These are phyloP conservation scores for Cyathus olla DNA, from an alignment of 1,284 basidiomycete genomes.

Conservation along the genomic window DNA sequence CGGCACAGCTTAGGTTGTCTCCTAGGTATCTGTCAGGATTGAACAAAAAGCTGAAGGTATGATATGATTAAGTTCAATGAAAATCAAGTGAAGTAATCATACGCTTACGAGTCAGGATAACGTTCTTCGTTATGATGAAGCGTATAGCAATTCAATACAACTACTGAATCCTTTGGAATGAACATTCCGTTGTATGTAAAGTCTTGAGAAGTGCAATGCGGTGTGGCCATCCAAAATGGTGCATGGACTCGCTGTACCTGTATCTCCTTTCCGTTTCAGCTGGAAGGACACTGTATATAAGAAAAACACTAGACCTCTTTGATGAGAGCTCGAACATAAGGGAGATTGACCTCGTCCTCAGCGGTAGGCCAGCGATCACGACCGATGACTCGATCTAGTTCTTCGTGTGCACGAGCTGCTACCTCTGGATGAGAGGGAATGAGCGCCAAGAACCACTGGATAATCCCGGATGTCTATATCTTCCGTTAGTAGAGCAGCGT, in stretches of 20 bases:
- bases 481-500: no score
- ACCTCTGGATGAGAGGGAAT: constrained; percentile 31
- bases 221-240: constrained; percentile 54
- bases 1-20: constrained; percentile 33
- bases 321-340: constrained; percentile 47
- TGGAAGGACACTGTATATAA: neutral
- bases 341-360: constrained; percentile 44
- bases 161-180: constrained; percentile 50
- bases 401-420: constrained; percentile 12
- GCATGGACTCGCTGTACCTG: constrained; percentile 44
- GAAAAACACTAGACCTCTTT: constrained; percentile 33
- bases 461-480: constrained; percentile 41
- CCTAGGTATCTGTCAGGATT: neutral
- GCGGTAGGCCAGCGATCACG: constrained; percentile 37
- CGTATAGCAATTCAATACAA: constrained; percentile 51
- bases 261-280: constrained; percentile 1
- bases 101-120: constrained; percentile 46
- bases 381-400: constrained; percentile 37
- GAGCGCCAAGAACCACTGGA: constrained; percentile 44
- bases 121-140: constrained; percentile 51
- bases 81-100: neutral
- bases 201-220: constrained; percentile 48
- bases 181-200: constrained; percentile 50
- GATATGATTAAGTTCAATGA: constrained; percentile 13
- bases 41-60: constrained; percentile 36